Percentiles rank a stretch among this genome's conserved stretches.
Conservation (phyloP, 2,329 filamentous ascomycete genomes). For the Aspergillus arachidicola region DNA sequence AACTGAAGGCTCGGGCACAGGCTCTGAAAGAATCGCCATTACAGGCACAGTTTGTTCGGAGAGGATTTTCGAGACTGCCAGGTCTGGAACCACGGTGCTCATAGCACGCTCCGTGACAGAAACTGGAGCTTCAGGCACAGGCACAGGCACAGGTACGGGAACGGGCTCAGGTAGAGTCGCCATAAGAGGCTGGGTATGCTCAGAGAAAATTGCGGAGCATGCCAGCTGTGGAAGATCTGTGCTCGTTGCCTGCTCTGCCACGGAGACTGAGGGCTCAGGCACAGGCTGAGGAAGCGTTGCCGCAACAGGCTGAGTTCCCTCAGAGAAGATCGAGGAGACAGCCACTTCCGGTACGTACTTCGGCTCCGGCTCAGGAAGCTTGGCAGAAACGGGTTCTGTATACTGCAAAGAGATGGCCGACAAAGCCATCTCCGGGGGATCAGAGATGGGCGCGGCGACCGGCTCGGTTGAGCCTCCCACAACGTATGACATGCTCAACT, state of each 20-base stretch:
- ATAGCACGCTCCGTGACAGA: not conserved
- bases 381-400: conserved; percentile 24
- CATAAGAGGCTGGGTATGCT: conserved; percentile 28
- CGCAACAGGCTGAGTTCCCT: conserved; percentile 24
- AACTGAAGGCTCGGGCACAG: conserved; percentile 18
- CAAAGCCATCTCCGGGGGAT: conserved; percentile 28
- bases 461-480: conserved; percentile 34
- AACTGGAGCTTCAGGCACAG: not conserved
- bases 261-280: conserved; percentile 18
- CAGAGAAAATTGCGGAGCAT: conserved; percentile 33
- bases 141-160: conserved; percentile 25
- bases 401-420: conserved; percentile 39
- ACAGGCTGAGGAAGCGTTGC: conserved; percentile 27
- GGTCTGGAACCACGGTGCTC: conserved; percentile 18
- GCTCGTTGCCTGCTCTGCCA: conserved; percentile 22
- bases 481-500: conserved; percentile 37
- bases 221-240: conserved; percentile 22
- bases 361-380: conserved; percentile 16
- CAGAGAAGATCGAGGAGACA: conserved; percentile 29
- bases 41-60: conserved; percentile 27
- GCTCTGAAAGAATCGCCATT: conserved; percentile 23
- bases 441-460: conserved; percentile 20
- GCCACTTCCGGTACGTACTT: conserved; percentile 22
- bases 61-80: conserved; percentile 23
- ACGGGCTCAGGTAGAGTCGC: conserved; percentile 21